Percentiles rank a stretch among this genome's conserved stretches.
Conservation (phyloP, 1,139 yeast genomes). For the Saccharomyces hybrid region DNA sequence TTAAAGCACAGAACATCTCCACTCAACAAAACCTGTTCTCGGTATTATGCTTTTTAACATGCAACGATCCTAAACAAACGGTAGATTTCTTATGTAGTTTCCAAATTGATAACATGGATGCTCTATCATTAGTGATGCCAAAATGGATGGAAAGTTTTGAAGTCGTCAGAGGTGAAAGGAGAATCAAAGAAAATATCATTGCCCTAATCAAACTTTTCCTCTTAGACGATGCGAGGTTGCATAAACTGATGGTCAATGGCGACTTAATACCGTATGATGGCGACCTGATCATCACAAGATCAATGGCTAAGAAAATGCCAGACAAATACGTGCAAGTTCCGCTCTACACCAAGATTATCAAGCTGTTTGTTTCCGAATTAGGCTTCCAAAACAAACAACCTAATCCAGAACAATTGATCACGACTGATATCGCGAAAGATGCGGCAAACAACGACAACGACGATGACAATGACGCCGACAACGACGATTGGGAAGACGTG, state of each 20-base stretch:
- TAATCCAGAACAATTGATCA: conserved; percentile 32
- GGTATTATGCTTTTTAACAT: conserved; percentile 68
- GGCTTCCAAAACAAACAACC: conserved; percentile 49
- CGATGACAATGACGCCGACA: conserved; percentile 28
- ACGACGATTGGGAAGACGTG: conserved; percentile 77
- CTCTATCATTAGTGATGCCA: conserved; percentile 48
- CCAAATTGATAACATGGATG: conserved; percentile 31
- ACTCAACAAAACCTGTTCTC: conserved; percentile 70
- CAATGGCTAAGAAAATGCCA: conserved; percentile 68
- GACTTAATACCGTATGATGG: conserved; percentile 56
- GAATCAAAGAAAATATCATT: conserved; percentile 59
- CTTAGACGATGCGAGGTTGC: conserved; percentile 48
- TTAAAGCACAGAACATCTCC: conserved; percentile 58
- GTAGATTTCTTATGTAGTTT: conserved; percentile 51
- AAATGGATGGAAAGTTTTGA: conserved; percentile 84
- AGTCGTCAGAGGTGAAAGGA: conserved; percentile 69
- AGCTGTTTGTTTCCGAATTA: conserved; percentile 62
- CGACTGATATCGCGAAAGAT: conserved; percentile 12
- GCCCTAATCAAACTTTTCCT: conserved; percentile 64
- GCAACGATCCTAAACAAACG: conserved; percentile 53
- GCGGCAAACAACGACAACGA: conserved; percentile 30
- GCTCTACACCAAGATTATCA: conserved; percentile 65
- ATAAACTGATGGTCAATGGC: conserved; percentile 59
- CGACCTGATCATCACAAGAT: conserved; percentile 69
- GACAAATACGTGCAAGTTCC: conserved; percentile 57